Evolutionary conservation across 2,329 filamentous ascomycete genomes (phyloP).

Genomic region (Torrubiella hemipterigena): DNA sequence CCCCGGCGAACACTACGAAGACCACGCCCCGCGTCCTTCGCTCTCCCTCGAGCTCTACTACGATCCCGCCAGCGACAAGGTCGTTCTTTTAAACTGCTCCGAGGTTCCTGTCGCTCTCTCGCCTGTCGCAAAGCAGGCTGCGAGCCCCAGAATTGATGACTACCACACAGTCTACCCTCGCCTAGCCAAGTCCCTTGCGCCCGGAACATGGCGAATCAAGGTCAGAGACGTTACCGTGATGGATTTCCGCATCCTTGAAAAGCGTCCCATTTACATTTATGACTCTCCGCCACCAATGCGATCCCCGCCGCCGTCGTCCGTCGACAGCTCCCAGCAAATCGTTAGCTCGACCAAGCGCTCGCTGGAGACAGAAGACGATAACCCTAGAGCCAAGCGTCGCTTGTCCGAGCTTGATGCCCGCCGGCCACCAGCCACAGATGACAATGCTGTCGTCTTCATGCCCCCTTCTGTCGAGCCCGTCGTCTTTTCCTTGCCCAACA

Average conservation of each 20-base stretch:
- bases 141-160: slow-evolving; percentile 28
- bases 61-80: slow-evolving; percentile 44
- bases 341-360: slow-evolving; percentile 40
- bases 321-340: slow-evolving; percentile 19
- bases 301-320: slow-evolving; percentile 15
- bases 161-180: slow-evolving; percentile 31
- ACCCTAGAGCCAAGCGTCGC: slow-evolving; percentile 28
- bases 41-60: slow-evolving; percentile 51
- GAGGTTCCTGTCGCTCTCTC: slow-evolving; percentile 40
- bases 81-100: slow-evolving; percentile 43
- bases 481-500: slow-evolving; percentile 38
- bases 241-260: slow-evolving; percentile 47
- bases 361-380: slow-evolving; percentile 30
- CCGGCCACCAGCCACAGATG: slow-evolving; percentile 25
- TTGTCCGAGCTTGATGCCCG: slow-evolving; percentile 17
- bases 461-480: slow-evolving; percentile 36
- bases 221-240: slow-evolving; percentile 36
- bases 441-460: slow-evolving; percentile 44
- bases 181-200: slow-evolving; percentile 32
- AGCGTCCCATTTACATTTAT: slow-evolving; percentile 32
- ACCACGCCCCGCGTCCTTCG: slow-evolving; percentile 30
- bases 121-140: slow-evolving; percentile 26
- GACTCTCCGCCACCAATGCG: slow-evolving; percentile 16
- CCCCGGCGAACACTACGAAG: slow-evolving; percentile 38
- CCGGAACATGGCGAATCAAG: slow-evolving; percentile 45